Base-by-base conservation (phyloP, 305 asterid species). In the Rubia tinctorum region DNA sequence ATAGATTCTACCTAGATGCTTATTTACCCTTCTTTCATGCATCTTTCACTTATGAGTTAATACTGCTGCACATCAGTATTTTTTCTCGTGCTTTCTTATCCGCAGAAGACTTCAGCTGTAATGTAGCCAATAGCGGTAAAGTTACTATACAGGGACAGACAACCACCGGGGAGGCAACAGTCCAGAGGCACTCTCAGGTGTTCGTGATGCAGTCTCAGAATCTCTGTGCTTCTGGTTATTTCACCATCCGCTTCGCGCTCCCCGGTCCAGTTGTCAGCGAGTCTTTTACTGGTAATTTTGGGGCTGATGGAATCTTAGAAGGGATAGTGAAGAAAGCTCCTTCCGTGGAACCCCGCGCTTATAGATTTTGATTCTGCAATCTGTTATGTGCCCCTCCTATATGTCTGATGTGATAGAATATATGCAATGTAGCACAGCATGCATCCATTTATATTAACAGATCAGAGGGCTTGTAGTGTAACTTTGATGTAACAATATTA, bases 251-350 rank as follows among this genome's bases (percentile, higher is more conserved):
- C 27, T 85, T 85, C 77, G 80, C 66, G 78, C 81, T 86, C 23
- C 97, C 98, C 0, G 97, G 98, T 25, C 93, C 92, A 34, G 96
- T 93, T 56, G 88, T 89, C 96, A 92, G 76, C 87, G 71, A 70
- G 84, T 83, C 34, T 87, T 91, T 74, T 90, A 53, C 83, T 56
- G 96, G 97, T 72, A 89, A 81, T 61, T 93, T 93, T 74, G 88
- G 88, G 44, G 84, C 86, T 18, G 95, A 93, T 73, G 98, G 91
- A 20, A 89, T 93, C 77, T 87, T 90, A 27, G 97, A 90, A 77
- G 98, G 95, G 47, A 79, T 93, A 18, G 90, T 88, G 59, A 69
- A 85, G 76, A 93, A 90, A 78, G 77, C 67, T 27, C 25, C 37
- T 25, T 17, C 8, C 39, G 18, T 8, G 14, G 17, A 20, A 22